These are phyloP conservation scores for Leucogyrophana mollusca DNA, from an alignment of 768 basidiomycete species.

Conservation along the genomic window DNA sequence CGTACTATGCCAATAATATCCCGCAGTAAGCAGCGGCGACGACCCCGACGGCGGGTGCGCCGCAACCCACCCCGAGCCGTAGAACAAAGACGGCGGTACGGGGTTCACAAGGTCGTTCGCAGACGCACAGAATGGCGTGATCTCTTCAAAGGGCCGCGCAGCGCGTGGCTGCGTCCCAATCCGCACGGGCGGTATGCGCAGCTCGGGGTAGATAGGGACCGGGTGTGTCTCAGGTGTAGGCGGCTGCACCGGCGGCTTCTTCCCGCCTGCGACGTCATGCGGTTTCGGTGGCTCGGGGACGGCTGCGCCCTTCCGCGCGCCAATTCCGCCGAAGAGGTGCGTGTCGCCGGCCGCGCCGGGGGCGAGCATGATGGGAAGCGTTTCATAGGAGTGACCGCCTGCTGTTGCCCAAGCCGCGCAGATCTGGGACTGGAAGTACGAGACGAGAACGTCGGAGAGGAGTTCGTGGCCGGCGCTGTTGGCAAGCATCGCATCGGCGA, in stretches of 20 bases:
- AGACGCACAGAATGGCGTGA: constrained; percentile 87
- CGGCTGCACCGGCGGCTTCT: constrained; percentile 18
- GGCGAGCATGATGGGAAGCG: constrained; percentile 42
- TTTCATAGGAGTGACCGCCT: constrained; percentile 64
- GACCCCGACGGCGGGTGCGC: constrained; percentile 60
- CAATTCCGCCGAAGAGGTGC: constrained; percentile 82
- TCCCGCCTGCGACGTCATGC: constrained; percentile 30
- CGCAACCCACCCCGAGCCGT: constrained; percentile 87
- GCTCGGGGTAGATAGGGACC: constrained; percentile 25
- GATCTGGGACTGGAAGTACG: constrained; percentile 88
- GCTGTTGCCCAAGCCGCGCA: constrained; percentile 83
- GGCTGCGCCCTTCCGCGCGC: constrained; percentile 70
- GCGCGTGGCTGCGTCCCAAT: constrained; percentile 65
- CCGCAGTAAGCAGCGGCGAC: constrained; percentile 52
- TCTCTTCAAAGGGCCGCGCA: constrained; percentile 69
- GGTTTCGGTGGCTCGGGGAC: constrained; percentile 47
- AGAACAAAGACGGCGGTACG: constrained; percentile 89
- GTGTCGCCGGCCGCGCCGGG: constrained; percentile 38
- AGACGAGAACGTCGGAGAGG: constrained; percentile 86
- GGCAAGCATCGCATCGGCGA: constrained; percentile 80
- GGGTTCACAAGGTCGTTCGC: constrained; percentile 99
- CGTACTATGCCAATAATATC: constrained; percentile 93
- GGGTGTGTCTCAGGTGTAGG: constrained; percentile 15
- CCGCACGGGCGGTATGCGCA: constrained; percentile 64
- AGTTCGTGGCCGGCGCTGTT: constrained; percentile 79